Percentiles rank a stretch among this genome's conserved stretches.
Conservation (phyloP, 2,329 filamentous ascomycete genomes). For the Cladobotryum mycophilum region DNA sequence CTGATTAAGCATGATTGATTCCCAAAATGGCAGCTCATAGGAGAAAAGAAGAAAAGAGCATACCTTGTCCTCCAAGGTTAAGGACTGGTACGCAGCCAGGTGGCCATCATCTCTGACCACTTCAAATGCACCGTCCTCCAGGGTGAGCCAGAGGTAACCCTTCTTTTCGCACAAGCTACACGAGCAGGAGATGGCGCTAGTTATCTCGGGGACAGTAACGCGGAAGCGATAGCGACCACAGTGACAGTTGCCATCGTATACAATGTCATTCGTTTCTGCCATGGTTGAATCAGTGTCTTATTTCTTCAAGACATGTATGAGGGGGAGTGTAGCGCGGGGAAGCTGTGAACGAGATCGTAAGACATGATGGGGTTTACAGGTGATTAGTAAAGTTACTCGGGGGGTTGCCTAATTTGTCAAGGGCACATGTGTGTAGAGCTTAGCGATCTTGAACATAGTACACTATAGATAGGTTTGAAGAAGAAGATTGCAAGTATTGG, state of each 20-base stretch:
- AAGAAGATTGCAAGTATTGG: too few relatives aligned
- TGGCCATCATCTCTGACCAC: constrained; percentile 12
- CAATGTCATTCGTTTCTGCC: not conserved
- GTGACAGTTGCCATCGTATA: constrained; percentile 23
- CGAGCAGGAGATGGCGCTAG: constrained; percentile 13
- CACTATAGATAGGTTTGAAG: too few relatives aligned
- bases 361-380: too few relatives aligned
- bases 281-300: not conserved
- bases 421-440: too few relatives aligned
- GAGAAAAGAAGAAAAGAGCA: not conserved
- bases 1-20: not conserved
- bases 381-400: too few relatives aligned
- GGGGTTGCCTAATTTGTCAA: too few relatives aligned
- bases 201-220: constrained; percentile 10
- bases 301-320: not conserved
- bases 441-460: too few relatives aligned
- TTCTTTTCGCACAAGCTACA: constrained; percentile 24
- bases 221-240: constrained; percentile 24
- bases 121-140: constrained; percentile 7
- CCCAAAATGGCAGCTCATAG: not conserved
- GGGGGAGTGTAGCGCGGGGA: not conserved
- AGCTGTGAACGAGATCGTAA: too few relatives aligned
- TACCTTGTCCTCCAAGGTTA: constrained; percentile 14
- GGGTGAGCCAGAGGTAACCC: constrained; percentile 22
- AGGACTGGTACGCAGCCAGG: constrained; percentile 3